Percentiles rank a stretch among this genome's conserved stretches.
Evolutionary conservation across 2,329 filamentous ascomycete genomes (phyloP).

Genomic region (Beauveria brongniartii): DNA sequence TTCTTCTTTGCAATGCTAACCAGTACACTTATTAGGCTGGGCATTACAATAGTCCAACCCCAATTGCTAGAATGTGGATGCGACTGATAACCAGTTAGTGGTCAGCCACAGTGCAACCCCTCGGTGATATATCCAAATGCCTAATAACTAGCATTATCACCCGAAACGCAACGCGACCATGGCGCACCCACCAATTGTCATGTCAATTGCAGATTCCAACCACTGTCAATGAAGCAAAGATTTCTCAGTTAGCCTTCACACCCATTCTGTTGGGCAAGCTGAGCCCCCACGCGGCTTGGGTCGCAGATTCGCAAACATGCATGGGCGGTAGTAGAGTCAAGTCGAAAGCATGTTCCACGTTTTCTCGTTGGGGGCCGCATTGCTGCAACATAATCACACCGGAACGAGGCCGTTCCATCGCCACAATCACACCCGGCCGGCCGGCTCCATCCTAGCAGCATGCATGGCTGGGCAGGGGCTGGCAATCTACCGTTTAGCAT

Average conservation of each 20-base stretch:
- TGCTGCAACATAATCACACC: conserved; percentile 3
- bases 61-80: neutral
- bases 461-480: neutral
- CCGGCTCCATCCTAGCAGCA: neutral
- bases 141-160: neutral
- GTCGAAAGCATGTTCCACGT: neutral
- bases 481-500: neutral
- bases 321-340: neutral
- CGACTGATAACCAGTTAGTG: neutral
- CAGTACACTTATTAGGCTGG: neutral
- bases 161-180: neutral
- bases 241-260: neutral
- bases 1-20: neutral
- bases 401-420: neutral
- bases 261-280: neutral
- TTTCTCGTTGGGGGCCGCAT: conserved; percentile 3
- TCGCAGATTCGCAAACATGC: neutral
- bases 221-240: neutral
- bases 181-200: neutral
- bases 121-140: neutral
- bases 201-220: neutral
- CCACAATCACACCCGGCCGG: conserved; percentile 2
- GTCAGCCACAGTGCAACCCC: conserved; percentile 7
- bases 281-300: neutral
- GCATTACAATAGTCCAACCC: neutral